phyloP scores from a whole-genome alignment of 176 grass and related monocot genomes.

The Pontederia paniculata region DNA sequence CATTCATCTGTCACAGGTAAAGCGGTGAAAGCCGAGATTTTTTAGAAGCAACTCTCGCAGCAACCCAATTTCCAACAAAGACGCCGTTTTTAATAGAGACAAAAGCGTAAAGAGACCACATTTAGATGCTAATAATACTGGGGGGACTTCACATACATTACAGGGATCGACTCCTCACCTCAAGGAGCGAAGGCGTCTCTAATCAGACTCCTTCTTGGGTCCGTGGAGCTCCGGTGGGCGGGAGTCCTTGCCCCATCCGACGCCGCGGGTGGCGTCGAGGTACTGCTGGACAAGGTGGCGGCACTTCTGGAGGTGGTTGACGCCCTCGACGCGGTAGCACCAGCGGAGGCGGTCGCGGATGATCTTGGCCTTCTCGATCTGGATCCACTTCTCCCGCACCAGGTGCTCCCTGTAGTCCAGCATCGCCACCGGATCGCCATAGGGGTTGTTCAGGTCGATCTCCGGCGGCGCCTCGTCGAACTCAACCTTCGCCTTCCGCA shows the following conservation, averaged over 20 bases:
- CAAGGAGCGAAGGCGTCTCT: too few relatives aligned
- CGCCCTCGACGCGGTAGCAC: constrained; percentile 93
- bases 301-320: constrained; percentile 90
- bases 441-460: constrained; percentile 80
- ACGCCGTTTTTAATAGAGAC: too few relatives aligned
- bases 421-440: constrained; percentile 92
- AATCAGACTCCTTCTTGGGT: too few relatives aligned
- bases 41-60: too few relatives aligned
- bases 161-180: too few relatives aligned
- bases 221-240: constrained; percentile 70
- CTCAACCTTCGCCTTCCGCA: constrained; percentile 89
- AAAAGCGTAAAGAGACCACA: too few relatives aligned
- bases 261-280: constrained; percentile 69
- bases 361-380: constrained; percentile 99
- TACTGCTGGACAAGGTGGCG: constrained; percentile 92
- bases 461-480: constrained; percentile 84
- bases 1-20: too few relatives aligned
- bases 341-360: constrained; percentile 82
- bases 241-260: constrained; percentile 85
- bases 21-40: too few relatives aligned
- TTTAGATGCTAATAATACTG: too few relatives aligned
- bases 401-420: constrained; percentile 88
- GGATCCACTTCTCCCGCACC: constrained; percentile 98
- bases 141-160: too few relatives aligned
- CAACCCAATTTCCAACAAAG: too few relatives aligned